Evolutionary conservation across 208 protist species (phyloP).

Genomic region (Leishmania martiniquensis): DNA sequence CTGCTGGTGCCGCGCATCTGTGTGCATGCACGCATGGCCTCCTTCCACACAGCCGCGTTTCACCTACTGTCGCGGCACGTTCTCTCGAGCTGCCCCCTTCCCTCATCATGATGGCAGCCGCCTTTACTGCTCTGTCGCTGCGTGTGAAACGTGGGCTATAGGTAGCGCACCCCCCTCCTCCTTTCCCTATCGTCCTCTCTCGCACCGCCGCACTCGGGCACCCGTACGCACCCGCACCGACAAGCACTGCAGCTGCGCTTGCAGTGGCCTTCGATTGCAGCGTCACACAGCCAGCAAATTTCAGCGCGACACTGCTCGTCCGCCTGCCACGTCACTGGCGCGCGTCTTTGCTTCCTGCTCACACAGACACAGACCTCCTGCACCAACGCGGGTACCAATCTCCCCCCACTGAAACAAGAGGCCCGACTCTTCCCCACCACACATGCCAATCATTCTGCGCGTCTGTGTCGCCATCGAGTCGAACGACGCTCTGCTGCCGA

Average conservation of each 20-base stretch:
- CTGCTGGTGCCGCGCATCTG: neutral
- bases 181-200: neutral
- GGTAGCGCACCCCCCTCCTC: neutral
- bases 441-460: slow-evolving; percentile 32
- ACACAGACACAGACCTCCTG: neutral
- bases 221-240: neutral
- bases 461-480: slow-evolving; percentile 21
- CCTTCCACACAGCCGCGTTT: neutral
- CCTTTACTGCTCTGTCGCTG: neutral
- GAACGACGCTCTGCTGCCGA: neutral
- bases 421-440: neutral
- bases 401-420: neutral
- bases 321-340: neutral
- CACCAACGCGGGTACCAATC: neutral
- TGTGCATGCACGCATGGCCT: neutral
- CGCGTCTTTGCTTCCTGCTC: neutral
- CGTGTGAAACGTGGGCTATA: neutral
- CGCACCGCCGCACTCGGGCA: neutral
- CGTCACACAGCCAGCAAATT: neutral
- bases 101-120: too few species aligned
- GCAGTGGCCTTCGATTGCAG: neutral
- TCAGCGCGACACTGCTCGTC: neutral
- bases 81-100: too few species aligned
- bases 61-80: neutral
- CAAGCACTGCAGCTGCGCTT: neutral